phyloP scores from a whole-genome alignment of 2,329 filamentous ascomycete species.

The Trichoderma simmonsii region DNA sequence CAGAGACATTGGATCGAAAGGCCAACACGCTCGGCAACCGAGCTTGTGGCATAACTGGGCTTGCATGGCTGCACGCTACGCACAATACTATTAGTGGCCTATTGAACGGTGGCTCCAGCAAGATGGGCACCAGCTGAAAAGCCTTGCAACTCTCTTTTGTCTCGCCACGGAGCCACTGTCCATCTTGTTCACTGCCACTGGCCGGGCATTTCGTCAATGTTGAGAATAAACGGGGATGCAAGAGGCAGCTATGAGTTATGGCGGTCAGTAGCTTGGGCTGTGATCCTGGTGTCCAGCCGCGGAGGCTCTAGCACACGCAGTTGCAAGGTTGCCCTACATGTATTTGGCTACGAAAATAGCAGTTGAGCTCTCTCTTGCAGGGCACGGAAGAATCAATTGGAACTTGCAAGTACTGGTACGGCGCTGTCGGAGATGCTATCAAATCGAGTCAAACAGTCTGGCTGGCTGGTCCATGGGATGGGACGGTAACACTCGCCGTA shows the following conservation, averaged over 20 bases:
- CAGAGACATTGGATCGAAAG: neutral
- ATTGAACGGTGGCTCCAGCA: neutral
- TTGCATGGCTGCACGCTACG: constrained; percentile 3
- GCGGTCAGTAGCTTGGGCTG: neutral
- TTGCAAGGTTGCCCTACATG: neutral
- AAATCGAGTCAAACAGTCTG: neutral
- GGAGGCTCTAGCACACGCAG: neutral
- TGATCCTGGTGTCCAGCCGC: neutral
- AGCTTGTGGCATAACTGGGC: neutral
- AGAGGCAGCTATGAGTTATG: neutral
- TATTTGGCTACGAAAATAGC: neutral
- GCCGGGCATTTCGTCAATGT: neutral
- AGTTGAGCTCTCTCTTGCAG: neutral
- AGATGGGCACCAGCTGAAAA: constrained; percentile 1
- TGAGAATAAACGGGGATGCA: neutral
- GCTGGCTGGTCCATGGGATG: neutral
- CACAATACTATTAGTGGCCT: constrained; percentile 1
- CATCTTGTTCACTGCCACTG: neutral
- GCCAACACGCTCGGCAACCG: neutral
- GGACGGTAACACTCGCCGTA: neutral
- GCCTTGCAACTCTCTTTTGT: neutral
- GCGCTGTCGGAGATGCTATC: neutral
- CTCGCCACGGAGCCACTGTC: neutral
- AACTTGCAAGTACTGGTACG: neutral
- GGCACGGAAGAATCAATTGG: neutral